Conservation (phyloP, 768 basidiomycete genomes). For the Leccinum longicurvipes region DNA sequence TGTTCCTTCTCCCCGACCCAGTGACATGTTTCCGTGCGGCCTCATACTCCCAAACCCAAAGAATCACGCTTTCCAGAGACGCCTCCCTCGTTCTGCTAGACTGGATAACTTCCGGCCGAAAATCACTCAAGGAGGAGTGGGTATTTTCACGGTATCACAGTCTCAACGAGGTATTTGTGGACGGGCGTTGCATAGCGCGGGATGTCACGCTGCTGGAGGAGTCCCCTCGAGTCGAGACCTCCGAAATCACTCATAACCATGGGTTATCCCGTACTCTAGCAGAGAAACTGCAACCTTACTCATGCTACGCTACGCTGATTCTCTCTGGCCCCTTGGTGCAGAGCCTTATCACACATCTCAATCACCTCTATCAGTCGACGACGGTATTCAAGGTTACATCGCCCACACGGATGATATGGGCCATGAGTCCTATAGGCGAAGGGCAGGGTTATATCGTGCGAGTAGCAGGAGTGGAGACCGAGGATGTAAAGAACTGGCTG, state of each 20-base stretch:
- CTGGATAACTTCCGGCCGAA: slow-evolving; percentile 90
- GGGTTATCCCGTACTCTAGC: slow-evolving; percentile 47
- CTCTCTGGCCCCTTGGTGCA: slow-evolving; percentile 67
- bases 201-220: slow-evolving; percentile 78
- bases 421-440: slow-evolving; percentile 56
- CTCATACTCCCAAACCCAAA: slow-evolving; percentile 80
- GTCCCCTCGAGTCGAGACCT: slow-evolving; percentile 4
- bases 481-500: slow-evolving; percentile 72
- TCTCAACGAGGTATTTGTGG: slow-evolving; percentile 76
- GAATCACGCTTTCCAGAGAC: slow-evolving; percentile 58
- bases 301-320: slow-evolving; percentile 86
- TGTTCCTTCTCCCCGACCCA: slow-evolving; percentile 88
- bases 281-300: slow-evolving; percentile 72
- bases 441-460: slow-evolving; percentile 59
- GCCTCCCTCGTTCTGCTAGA: slow-evolving; percentile 78
- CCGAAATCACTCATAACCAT: slow-evolving; percentile 8
- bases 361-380: slow-evolving; percentile 46
- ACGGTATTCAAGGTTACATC: slow-evolving; percentile 55
- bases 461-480: slow-evolving; percentile 73
- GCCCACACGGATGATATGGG: slow-evolving; percentile 78
- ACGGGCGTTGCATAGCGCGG: slow-evolving; percentile 61
- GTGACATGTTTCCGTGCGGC: slow-evolving; percentile 89
- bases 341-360: slow-evolving; percentile 46
- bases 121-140: slow-evolving; percentile 85
- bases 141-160: slow-evolving; percentile 81